Evolutionary conservation across 2,329 filamentous ascomycete genomes (phyloP).

Genomic region (Claviceps purpurea): DNA sequence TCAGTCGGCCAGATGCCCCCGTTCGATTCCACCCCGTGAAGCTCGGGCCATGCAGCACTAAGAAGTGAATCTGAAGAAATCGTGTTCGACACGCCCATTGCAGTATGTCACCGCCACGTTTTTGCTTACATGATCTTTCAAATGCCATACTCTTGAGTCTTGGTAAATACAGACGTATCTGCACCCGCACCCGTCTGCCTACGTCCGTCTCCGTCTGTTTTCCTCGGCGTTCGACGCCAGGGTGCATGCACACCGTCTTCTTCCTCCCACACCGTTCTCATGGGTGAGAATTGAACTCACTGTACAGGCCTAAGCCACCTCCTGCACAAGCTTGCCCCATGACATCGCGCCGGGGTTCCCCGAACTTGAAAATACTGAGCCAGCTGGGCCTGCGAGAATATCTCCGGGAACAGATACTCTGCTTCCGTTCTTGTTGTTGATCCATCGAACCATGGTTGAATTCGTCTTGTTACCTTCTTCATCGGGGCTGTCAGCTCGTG

Average conservation of each 20-base stretch:
- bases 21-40: background rate
- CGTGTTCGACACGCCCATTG: no score
- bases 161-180: no score
- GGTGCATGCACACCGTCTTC: background rate
- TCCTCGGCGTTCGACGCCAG: background rate
- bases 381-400: conserved; percentile 50
- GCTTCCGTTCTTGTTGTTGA: conserved; percentile 52
- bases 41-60: background rate
- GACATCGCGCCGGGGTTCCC: conserved; percentile 15
- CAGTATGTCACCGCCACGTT: no score
- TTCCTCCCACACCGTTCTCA: background rate
- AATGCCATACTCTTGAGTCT: no score
- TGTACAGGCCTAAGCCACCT: conserved; percentile 28
- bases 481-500: conserved; percentile 35
- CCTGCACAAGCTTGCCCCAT: conserved; percentile 40
- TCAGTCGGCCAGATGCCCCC: background rate
- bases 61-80: background rate
- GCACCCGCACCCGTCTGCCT: no score
- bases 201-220: background rate
- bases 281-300: background rate
- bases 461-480: conserved; percentile 36
- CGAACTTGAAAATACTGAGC: conserved; percentile 38
- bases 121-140: no score
- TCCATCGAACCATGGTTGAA: conserved; percentile 55
- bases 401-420: conserved; percentile 53